phyloP scores from a whole-genome alignment of 805 yeast genomes.

The Pichia insulana region DNA sequence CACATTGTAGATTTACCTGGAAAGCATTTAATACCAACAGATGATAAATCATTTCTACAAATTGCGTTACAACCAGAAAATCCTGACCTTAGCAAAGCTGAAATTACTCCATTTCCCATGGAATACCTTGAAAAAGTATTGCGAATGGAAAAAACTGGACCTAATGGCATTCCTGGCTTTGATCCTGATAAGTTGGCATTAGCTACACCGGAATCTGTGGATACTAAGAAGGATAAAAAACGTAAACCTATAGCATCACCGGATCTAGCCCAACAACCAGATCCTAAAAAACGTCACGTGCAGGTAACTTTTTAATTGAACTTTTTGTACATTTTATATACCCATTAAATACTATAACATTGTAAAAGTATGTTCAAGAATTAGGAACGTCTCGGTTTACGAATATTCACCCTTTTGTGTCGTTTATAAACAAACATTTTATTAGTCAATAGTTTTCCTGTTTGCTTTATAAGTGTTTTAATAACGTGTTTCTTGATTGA shows the following conservation, averaged over 20 bases:
- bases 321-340: not conserved
- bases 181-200: conserved; percentile 60
- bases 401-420: conserved; percentile 9
- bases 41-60: conserved; percentile 30
- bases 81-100: conserved; percentile 28
- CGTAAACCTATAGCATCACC: conserved; percentile 20
- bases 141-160: conserved; percentile 54
- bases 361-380: not conserved
- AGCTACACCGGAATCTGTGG: conserved; percentile 29
- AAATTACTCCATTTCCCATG: conserved; percentile 42
- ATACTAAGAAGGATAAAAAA: conserved; percentile 20
- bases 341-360: not conserved
- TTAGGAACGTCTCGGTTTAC: not conserved
- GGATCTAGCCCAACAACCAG: conserved; percentile 14
- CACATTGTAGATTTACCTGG: conserved; percentile 85
- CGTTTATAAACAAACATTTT: conserved; percentile 35
- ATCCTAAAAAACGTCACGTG: conserved; percentile 26
- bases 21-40: conserved; percentile 54
- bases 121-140: conserved; percentile 41
- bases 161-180: conserved; percentile 70
- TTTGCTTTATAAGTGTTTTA: conserved; percentile 49
- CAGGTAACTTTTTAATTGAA: conserved; percentile 24
- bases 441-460: conserved; percentile 75
- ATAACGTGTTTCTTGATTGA: conserved; percentile 56
- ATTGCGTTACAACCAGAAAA: conserved; percentile 32